Conservation (phyloP, 148 eudicot genomes). For the Dianthus caryophyllus region DNA sequence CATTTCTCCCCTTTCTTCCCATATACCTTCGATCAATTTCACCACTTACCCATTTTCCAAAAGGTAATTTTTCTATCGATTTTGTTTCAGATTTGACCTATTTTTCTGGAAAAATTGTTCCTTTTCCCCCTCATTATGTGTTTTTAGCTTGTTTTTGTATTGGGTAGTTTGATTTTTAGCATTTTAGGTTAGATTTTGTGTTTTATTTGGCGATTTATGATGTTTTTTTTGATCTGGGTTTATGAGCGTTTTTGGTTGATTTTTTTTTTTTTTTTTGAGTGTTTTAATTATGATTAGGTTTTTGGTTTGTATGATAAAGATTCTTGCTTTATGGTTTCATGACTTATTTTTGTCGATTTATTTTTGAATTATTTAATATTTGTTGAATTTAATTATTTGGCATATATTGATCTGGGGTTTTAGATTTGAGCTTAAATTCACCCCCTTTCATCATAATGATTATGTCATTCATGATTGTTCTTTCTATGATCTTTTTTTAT, state of each 20-base stretch:
- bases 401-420: conserved; percentile 1
- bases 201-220: conserved; percentile 1
- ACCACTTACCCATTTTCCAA: background rate
- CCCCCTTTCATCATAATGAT: background rate
- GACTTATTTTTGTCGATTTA: background rate
- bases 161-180: conserved; percentile 7
- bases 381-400: background rate
- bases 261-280: too few relatives aligned
- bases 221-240: conserved; percentile 18
- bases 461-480: background rate
- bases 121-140: background rate
- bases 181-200: background rate
- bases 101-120: background rate
- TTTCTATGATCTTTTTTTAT: background rate
- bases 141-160: background rate
- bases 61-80: conserved; percentile 10
- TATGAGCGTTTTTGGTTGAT: background rate
- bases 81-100: background rate
- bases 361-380: background rate
- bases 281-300: too few relatives aligned
- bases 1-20: background rate
- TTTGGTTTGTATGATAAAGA: background rate
- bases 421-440: conserved; percentile 1
- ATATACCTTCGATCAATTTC: conserved; percentile 10
- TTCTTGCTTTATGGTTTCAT: conserved; percentile 1